These are phyloP conservation scores for Penicillium waksmanii DNA, from an alignment of 495 filamentous ascomycete species.

Conservation along the genomic window DNA sequence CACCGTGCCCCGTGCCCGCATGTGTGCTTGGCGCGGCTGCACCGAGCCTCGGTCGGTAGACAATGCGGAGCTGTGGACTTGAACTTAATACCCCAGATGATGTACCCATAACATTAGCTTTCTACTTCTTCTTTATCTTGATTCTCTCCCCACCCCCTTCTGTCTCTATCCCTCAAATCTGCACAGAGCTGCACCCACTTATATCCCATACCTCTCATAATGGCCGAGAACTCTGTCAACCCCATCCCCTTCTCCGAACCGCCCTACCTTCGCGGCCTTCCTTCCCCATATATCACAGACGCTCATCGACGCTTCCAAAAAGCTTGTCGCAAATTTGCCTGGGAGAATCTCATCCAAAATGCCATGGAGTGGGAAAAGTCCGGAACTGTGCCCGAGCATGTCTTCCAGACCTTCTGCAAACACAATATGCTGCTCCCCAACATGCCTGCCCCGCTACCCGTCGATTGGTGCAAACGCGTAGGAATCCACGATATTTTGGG, in stretches of 20 bases:
- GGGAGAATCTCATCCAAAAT: conserved; percentile 59
- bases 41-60: conserved; percentile 30
- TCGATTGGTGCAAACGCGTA: conserved; percentile 64
- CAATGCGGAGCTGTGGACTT: conserved; percentile 19
- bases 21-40: neutral
- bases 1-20: neutral
- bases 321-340: conserved; percentile 65
- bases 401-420: conserved; percentile 63
- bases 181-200: neutral
- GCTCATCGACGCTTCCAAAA: conserved; percentile 68
- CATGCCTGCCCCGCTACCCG: conserved; percentile 68
- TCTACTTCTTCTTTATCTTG: neutral
- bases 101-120: too few relatives aligned
- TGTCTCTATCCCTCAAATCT: neutral
- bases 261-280: conserved; percentile 68
- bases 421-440: conserved; percentile 67
- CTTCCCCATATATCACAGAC: conserved; percentile 68
- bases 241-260: conserved; percentile 74
- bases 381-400: conserved; percentile 62
- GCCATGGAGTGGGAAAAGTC: conserved; percentile 69
- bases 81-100: too few relatives aligned
- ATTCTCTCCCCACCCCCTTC: neutral
- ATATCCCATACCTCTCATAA: conserved; percentile 16
- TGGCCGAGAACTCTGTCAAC: conserved; percentile 39
- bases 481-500: conserved; percentile 68